Evolutionary conservation across 371 early-diverging fungal species (phyloP), one percentile per base, ranked within the genome.

Genomic region (Circinella umbellata): DNA sequence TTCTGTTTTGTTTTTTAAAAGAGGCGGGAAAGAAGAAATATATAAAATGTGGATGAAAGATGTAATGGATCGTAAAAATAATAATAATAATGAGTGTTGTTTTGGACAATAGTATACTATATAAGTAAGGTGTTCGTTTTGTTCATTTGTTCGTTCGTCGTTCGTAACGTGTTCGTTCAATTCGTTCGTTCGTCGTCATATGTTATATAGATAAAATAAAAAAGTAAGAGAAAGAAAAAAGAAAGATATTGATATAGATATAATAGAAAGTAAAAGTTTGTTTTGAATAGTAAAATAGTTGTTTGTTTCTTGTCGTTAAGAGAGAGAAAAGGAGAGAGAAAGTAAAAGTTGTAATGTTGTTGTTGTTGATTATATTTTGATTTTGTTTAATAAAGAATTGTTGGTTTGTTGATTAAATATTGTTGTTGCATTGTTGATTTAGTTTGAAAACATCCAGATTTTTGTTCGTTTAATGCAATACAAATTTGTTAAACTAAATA

Each of bases 131-230:
- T 38, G 39, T 61, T 36, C 38, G 61, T 61, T 61, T 46, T 47
- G 63, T 63, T 39, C 63, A 46, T 63, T 63, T 20, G 46, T 63
- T 47, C 47, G 63, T 39, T 63, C 63, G 20, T 9, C 42, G 42
- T 42, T 9, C 42, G 42, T 42, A 42, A 42, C 6, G 9, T 42
- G 6, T 42, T 6, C 9, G 42, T 42, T 42, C 42, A 42, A 42
- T 42, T 42, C 42, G 42, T 42, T 42, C 42, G 42, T 63, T 63
- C 63, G 63, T 63, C 63, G 47, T 63, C 63, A 63, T 63, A 63
- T 63, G 47, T 63, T 47, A 47, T 63, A 47, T 63, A 63, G 48
- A 63, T 63, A 63, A 20, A 27, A 42, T 42, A 42, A 42, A 42
- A 42, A 42, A 9, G 11, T 0, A 42, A 42, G 1, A 63, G 17